Conservation (phyloP, 2,329 filamentous ascomycete genomes). For the Penicillium brasilianum region DNA sequence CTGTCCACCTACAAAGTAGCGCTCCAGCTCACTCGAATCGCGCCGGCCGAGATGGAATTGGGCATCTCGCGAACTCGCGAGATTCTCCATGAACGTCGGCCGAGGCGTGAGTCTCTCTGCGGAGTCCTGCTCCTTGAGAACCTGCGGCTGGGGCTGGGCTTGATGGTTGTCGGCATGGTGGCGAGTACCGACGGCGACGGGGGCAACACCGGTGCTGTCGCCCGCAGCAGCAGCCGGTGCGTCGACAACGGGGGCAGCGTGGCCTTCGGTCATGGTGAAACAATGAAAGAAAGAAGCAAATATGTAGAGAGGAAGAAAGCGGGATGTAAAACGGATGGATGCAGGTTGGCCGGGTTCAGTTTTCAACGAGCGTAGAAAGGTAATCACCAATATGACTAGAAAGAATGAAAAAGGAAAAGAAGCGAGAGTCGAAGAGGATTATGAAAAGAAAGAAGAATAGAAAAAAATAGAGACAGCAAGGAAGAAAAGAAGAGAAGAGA, state of each 20-base stretch:
- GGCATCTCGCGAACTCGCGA: slow-evolving; percentile 38
- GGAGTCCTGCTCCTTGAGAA: slow-evolving; percentile 32
- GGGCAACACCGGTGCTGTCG: slow-evolving; percentile 20
- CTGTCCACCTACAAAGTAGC: slow-evolving; percentile 61
- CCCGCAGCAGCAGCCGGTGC: slow-evolving; percentile 19
- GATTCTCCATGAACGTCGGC: slow-evolving; percentile 41
- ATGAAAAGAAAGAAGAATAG: slow-evolving; percentile 14
- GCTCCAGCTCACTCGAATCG: slow-evolving; percentile 57
- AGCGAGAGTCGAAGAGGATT: not conserved
- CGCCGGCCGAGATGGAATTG: slow-evolving; percentile 38
- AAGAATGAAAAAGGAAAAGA: slow-evolving; percentile 6
- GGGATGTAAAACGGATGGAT: slow-evolving; percentile 4
- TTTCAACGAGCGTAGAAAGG: slow-evolving; percentile 11
- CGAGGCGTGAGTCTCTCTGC: slow-evolving; percentile 36
- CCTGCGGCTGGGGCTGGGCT: slow-evolving; percentile 14
- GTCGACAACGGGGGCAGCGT: slow-evolving; percentile 21
- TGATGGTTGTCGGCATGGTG: slow-evolving; percentile 19
- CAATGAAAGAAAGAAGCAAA: not conserved
- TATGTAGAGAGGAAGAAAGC: slow-evolving; percentile 3
- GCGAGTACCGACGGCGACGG: slow-evolving; percentile 24
- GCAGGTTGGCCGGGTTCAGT: not conserved
- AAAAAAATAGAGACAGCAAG: not conserved
- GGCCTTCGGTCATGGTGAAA: slow-evolving; percentile 27
- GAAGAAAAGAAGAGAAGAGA: slow-evolving; percentile 8
- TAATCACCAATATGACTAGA: not conserved